Conservation (phyloP, 2,329 filamentous ascomycete species). For the Epichloe coenophiala region DNA sequence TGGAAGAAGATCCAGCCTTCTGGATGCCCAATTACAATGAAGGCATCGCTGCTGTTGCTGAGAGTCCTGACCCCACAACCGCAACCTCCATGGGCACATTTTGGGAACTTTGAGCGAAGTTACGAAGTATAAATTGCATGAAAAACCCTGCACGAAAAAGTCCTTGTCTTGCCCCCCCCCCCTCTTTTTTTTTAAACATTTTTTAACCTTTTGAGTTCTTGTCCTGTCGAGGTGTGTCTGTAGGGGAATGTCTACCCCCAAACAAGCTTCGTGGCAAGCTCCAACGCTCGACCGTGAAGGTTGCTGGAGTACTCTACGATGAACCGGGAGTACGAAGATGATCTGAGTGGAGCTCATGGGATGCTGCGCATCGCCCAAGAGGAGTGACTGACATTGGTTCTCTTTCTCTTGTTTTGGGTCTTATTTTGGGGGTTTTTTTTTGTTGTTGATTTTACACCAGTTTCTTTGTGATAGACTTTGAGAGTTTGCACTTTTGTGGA, state of each 20-base stretch:
- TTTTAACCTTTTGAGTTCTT: not conserved
- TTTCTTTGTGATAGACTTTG: not conserved
- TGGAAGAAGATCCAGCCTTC: constrained; percentile 37
- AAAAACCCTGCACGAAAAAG: not conserved
- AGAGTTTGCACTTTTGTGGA: not conserved
- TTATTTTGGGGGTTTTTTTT: not conserved
- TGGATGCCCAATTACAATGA: constrained; percentile 36
- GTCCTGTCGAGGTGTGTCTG: constrained; percentile 4
- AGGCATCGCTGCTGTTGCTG: constrained; percentile 21
- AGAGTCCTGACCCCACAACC: constrained; percentile 21
- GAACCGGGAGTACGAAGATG: not conserved
- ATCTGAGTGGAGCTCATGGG: too few species aligned
- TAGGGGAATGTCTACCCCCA: too few species aligned
- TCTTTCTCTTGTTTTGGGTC: not conserved
- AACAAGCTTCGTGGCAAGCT: too few species aligned
- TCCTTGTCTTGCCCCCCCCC: too few species aligned
- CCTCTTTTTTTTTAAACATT: too few species aligned
- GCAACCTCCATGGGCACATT: constrained; percentile 18
- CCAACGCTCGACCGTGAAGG: too few species aligned
- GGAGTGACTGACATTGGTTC: not conserved
- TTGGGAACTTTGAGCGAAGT: constrained; percentile 21
- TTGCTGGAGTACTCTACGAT: not conserved
- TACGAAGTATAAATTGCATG: not conserved
- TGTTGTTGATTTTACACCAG: not conserved
- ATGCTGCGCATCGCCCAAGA: not conserved